These are phyloP conservation scores for Dactylellina drechsleri DNA, from an alignment of 2,329 filamentous ascomycete species.

Conservation along the genomic window DNA sequence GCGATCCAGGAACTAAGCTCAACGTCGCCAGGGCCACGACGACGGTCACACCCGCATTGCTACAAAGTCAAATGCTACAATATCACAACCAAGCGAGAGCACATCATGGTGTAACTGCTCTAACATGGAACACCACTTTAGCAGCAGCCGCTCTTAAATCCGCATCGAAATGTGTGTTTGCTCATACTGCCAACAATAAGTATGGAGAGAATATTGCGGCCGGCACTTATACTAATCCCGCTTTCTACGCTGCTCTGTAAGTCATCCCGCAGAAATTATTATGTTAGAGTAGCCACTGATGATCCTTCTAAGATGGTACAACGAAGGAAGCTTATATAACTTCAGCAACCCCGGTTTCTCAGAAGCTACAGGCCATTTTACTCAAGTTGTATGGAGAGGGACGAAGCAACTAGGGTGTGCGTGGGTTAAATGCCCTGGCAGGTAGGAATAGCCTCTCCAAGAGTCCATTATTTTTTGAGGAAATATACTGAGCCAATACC, in stretches of 20 bases:
- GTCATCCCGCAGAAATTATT: neutral
- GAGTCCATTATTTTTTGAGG: neutral
- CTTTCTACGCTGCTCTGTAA: constrained; percentile 33
- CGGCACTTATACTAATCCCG: constrained; percentile 37
- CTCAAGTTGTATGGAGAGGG: constrained; percentile 76
- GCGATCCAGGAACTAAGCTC: no score
- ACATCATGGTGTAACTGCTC: constrained; percentile 18
- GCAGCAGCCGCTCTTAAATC: constrained; percentile 21
- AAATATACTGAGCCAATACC: neutral
- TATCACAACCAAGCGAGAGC: constrained; percentile 44
- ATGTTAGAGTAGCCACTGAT: neutral
- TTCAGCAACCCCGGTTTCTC: constrained; percentile 69
- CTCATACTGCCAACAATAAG: constrained; percentile 33
- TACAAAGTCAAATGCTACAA: constrained; percentile 22
- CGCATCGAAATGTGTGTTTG: constrained; percentile 32
- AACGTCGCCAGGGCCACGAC: no score
- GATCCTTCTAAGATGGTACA: constrained; percentile 28
- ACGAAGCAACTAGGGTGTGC: constrained; percentile 72
- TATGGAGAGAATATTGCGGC: constrained; percentile 50
- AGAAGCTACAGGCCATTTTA: constrained; percentile 75
- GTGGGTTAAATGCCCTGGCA: constrained; percentile 56
- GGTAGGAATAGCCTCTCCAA: constrained; percentile 15
- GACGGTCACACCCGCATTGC: constrained; percentile 1
- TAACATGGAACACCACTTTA: constrained; percentile 29
- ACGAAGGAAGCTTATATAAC: constrained; percentile 69